Conservation (phyloP, 1,139 yeast genomes). For the Protomyces arabidopsidicola region DNA sequence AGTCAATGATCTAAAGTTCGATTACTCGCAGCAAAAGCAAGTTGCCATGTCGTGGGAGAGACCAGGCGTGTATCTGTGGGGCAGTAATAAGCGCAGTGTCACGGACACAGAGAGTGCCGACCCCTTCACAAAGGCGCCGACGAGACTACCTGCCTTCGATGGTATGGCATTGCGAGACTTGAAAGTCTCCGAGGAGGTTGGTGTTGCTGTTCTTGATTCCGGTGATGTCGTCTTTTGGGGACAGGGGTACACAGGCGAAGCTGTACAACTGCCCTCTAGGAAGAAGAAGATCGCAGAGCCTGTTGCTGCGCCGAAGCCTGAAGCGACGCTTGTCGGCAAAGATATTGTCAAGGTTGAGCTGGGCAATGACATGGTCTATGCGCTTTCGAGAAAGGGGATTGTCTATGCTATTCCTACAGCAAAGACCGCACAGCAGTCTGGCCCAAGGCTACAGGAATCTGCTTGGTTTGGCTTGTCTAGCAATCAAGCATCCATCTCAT, state of each 20-base stretch:
- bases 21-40: slow-evolving; percentile 22
- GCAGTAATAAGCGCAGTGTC: slow-evolving; percentile 31
- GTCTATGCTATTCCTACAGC: slow-evolving; percentile 51
- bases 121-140: slow-evolving; percentile 44
- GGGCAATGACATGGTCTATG: slow-evolving; percentile 46
- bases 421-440: slow-evolving; percentile 33
- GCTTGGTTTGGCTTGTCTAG: slow-evolving; percentile 24
- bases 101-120: slow-evolving; percentile 30
- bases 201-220: slow-evolving; percentile 58
- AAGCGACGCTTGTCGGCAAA: slow-evolving; percentile 48
- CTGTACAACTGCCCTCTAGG: slow-evolving; percentile 15
- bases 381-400: slow-evolving; percentile 51
- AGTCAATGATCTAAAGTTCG: background rate
- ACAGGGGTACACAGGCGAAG: slow-evolving; percentile 38
- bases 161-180: slow-evolving; percentile 56
- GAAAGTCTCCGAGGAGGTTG: slow-evolving; percentile 50
- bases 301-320: slow-evolving; percentile 33
- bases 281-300: slow-evolving; percentile 36
- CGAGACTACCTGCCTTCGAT: slow-evolving; percentile 62
- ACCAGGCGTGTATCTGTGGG: slow-evolving; percentile 32
- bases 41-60: slow-evolving; percentile 23
- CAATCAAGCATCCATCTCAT: slow-evolving; percentile 3
- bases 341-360: slow-evolving; percentile 45
- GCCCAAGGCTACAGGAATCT: slow-evolving; percentile 18
- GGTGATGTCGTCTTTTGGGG: slow-evolving; percentile 80